Evolutionary conservation across 768 basidiomycete genomes (phyloP).

Genomic region (Fistulinella prunicolor): DNA sequence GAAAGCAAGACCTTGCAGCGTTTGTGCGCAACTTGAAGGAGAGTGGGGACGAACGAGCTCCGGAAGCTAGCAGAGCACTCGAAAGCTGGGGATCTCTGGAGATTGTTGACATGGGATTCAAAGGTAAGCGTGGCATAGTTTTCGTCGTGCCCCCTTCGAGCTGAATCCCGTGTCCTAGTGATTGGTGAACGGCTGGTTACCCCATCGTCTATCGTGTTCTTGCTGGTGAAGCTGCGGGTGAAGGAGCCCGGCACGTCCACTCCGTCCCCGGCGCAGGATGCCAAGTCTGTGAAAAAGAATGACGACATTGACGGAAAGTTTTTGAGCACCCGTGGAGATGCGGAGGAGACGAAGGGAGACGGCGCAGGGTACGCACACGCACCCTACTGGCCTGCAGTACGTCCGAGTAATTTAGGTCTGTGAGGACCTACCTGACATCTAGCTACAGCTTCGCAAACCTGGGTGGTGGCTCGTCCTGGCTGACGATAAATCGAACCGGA

Average conservation of each 20-base stretch:
- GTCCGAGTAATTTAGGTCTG: constrained; percentile 21
- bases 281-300: constrained; percentile 43
- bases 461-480: constrained; percentile 91
- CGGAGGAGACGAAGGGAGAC: constrained; percentile 55
- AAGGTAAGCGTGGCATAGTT: constrained; percentile 49
- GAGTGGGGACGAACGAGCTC: constrained; percentile 15
- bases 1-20: constrained; percentile 13
- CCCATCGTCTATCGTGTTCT: constrained; percentile 83
- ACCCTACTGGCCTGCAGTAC: constrained; percentile 86
- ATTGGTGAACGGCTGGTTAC: constrained; percentile 88
- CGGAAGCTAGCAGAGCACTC: constrained; percentile 50
- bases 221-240: constrained; percentile 80
- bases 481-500: constrained; percentile 78
- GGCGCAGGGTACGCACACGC: constrained; percentile 74
- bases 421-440: not conserved
- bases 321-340: constrained; percentile 56
- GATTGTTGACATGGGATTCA: constrained; percentile 79
- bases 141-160: not conserved
- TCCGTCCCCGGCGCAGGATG: constrained; percentile 36
- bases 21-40: constrained; percentile 19
- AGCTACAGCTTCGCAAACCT: constrained; percentile 73
- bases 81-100: constrained; percentile 74
- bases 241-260: constrained; percentile 46
- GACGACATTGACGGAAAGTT: constrained; percentile 71
- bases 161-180: constrained; percentile 44